Evolutionary conservation across 257 asterid species (phyloP), one percentile per base, ranked within the genome.

Genomic region (Sherardia arvensis): DNA sequence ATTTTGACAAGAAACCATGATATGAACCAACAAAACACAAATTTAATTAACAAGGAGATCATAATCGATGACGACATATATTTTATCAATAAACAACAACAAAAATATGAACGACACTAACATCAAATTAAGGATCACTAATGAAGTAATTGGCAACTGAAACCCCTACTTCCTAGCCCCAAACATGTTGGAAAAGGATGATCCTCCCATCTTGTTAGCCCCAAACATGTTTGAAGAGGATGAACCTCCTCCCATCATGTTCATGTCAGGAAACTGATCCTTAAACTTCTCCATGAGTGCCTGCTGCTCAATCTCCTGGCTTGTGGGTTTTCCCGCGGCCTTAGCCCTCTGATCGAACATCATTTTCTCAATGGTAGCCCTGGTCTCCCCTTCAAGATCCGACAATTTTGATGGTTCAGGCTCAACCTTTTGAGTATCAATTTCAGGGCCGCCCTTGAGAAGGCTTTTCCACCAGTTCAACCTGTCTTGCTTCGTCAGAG

Each of bases 381-480:
- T 14, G 14, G 73, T 73, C 34, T 73, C 77, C 3, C 40, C 30
- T n/a, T 73, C 77, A 14, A 73, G 57, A 26, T 73, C 77, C 0
- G 66, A 43, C 4, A 73, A 30, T 38, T 33, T 73, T 69, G 91
- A 88, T 65, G 38, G 79, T 76, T 87, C 97, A 22, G 77, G 77
- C 56, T 73, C 66, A 5, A 73, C 73, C 30, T 67, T 73, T 60
- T 73, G 77, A 2, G 69, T 73, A 14, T 73, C 69, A 4, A 73
- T 67, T 27, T 54, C 77, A 3, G 69, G 66, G 1, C 40, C 77
- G n/a, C 77, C 73, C 26, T 62, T 68, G 38, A 73, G 11, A 66
- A 73, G 25, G 38, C 63, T 53, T 36, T 61, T 73, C 97, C 98
- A 92, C 95, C 98, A 87, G 48, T 88, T 88, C 91, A 88, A 80